phyloP scores from a whole-genome alignment of 108 stramenopile genomes.

The Skeletonema grethae region DNA sequence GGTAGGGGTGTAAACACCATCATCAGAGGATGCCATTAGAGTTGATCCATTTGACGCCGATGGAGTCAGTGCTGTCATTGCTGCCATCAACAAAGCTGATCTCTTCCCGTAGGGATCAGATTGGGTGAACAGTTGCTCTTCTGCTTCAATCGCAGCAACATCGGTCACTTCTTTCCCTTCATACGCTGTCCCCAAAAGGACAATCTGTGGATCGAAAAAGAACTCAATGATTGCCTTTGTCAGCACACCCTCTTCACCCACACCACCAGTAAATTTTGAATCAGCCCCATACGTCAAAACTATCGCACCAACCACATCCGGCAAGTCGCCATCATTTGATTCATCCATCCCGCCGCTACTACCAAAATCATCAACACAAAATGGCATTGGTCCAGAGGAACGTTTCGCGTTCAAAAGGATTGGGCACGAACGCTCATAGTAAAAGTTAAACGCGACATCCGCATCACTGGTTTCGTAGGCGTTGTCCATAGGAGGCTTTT shows the following conservation, averaged over 20 bases:
- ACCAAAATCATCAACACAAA: constrained; percentile 37
- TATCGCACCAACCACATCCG: constrained; percentile 35
- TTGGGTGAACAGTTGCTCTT: constrained; percentile 39
- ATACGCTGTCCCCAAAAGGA: not conserved
- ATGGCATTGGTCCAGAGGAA: constrained; percentile 9
- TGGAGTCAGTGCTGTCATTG: constrained; percentile 34
- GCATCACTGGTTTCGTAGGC: constrained; percentile 18
- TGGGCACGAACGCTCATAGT: constrained; percentile 46
- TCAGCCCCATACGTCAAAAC: constrained; percentile 45
- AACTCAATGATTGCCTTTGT: constrained; percentile 46
- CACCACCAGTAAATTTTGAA: constrained; percentile 44
- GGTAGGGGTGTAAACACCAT: constrained; percentile 37
- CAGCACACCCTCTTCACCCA: constrained; percentile 46
- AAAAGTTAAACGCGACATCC: constrained; percentile 41
- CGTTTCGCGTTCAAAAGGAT: constrained; percentile 39
- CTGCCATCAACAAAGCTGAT: constrained; percentile 25
- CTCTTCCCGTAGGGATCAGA: constrained; percentile 10
- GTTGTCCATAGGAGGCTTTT: constrained; percentile 18
- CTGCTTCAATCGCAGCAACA: constrained; percentile 24
- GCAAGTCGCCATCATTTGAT: constrained; percentile 14
- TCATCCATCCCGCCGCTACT: constrained; percentile 3
- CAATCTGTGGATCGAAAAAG: constrained; percentile 17
- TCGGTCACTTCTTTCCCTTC: constrained; percentile 4
- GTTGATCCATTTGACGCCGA: not conserved
- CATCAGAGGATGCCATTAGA: constrained; percentile 15